Base-by-base conservation (phyloP, 2,329 filamentous ascomycete species). In the Capronia americana region DNA sequence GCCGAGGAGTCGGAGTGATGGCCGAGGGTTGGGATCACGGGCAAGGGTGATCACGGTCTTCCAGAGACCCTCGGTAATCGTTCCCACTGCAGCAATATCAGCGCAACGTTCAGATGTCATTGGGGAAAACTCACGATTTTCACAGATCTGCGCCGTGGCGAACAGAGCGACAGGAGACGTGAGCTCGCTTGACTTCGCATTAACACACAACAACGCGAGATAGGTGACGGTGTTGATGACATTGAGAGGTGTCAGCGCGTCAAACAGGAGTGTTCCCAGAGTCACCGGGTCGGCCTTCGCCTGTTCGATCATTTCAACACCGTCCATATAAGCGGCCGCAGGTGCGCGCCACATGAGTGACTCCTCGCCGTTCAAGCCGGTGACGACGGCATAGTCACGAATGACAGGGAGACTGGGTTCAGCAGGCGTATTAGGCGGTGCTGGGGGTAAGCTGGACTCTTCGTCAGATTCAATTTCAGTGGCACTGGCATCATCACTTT, bases 11-110 rank as follows among this genome's bases (percentile, higher is more conserved):
- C 68, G 63, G 8, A 68, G 63, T 6, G 30, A 57, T 46, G 68
- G 66, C 23, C 69, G 46, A n/a, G 79, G 77, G n/a, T 84, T 78
- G 74, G 81, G 81, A 75, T 86, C 85, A 67, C 86, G 76, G 0
- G 83, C 82, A 76, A 81, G 79, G 79, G 38, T 48, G 32, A 70
- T 57, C 6, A 54, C 20, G 11, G 62, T 41, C 26, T 60, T 48
- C 68, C 68, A 70, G 8, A 65, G 6, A 12, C 46, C 34, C 32
- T 70, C 68, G 17, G 41, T 41, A 30, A 70, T 58, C 5, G n/a
- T 28, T n/a, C 61, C 64, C n/a, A 46, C 68, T 70, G 23, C 26
- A 30, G 17, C 14, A 57, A n/a, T 59, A 53, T 28, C 38, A 44
- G 38, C 38, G 5, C 41, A 24, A 46, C 34, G 7, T 14, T 30